phyloP scores from a whole-genome alignment of 176 grass and related monocot species.

The Stipa capillata region DNA sequence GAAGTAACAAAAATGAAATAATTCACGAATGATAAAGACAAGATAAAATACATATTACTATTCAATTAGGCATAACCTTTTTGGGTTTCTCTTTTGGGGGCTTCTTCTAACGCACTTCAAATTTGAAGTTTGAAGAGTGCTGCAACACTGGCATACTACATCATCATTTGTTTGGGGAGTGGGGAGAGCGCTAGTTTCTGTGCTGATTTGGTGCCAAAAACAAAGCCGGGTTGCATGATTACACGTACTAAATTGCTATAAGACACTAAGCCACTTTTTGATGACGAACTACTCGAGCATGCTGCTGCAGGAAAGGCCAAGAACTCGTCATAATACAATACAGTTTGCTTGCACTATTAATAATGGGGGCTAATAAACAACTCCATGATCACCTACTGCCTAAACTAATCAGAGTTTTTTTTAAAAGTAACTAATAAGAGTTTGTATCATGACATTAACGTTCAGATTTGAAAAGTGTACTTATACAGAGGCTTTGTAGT shows the following conservation, averaged over 20 bases:
- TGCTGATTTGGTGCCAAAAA: neutral
- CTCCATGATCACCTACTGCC: slow-evolving; percentile 3
- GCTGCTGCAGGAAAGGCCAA: slow-evolving; percentile 4
- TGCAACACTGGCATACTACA: neutral
- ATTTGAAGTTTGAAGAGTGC: neutral
- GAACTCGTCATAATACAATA: slow-evolving; percentile 4
- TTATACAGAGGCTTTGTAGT: neutral
- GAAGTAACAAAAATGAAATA: too few relatives aligned
- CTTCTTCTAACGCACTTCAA: neutral
- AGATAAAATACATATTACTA: too few relatives aligned
- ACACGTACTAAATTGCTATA: neutral
- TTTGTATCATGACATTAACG: neutral
- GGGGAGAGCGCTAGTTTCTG: too few relatives aligned
- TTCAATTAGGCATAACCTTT: too few relatives aligned
- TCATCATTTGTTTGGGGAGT: neutral
- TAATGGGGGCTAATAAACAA: too few relatives aligned
- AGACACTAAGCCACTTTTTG: slow-evolving; percentile 18
- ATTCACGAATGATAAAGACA: too few relatives aligned
- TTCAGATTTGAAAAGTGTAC: neutral
- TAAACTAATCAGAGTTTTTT: too few relatives aligned
- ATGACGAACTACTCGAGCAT: neutral
- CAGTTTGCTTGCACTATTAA: slow-evolving; percentile 8
- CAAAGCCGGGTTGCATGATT: neutral
- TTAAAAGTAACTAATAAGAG: too few relatives aligned
- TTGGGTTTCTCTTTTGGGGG: too few relatives aligned